Percentiles rank a stretch among this genome's conserved stretches.
These are phyloP conservation scores for Solanum appendiculatum DNA, from an alignment of 257 asterid genomes.

Conservation along the genomic window DNA sequence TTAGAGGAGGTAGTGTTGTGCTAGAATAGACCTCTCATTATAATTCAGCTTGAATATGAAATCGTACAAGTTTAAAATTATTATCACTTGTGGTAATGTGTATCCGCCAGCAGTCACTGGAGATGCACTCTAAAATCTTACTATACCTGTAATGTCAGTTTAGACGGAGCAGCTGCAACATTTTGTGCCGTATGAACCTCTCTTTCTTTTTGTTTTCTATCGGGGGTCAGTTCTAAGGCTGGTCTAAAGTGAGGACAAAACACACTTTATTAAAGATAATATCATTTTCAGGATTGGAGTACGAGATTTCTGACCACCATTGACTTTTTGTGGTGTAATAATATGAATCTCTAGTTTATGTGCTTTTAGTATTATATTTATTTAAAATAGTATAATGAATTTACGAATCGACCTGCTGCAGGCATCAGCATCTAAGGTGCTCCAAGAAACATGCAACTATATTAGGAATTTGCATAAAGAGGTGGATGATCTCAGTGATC, in stretches of 20 bases:
- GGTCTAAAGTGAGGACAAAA: not conserved
- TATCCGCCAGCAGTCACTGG: not conserved
- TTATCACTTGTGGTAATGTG: too few relatives aligned
- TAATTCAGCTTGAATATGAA: not conserved
- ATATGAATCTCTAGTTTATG: not conserved
- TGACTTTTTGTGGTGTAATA: too few relatives aligned
- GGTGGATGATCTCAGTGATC: conserved; percentile 80
- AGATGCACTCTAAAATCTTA: not conserved
- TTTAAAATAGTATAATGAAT: not conserved
- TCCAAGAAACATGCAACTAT: conserved; percentile 93
- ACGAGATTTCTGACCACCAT: too few relatives aligned
- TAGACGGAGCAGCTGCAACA: not conserved
- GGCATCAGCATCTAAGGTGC: conserved; percentile 90
- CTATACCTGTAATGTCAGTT: not conserved
- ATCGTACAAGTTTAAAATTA: not conserved
- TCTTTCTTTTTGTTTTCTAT: not conserved
- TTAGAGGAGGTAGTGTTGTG: too few relatives aligned
- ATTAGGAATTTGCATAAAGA: conserved; percentile 73
- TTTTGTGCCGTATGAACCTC: not conserved
- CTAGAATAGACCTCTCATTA: not conserved
- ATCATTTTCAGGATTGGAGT: too few relatives aligned
- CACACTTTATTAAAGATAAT: not conserved
- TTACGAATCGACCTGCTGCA: not conserved
- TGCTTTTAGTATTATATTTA: not conserved
- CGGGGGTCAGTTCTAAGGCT: not conserved